phyloP scores from a whole-genome alignment of 352 stramenopile species.

The Globisporangium recalcitrans region DNA sequence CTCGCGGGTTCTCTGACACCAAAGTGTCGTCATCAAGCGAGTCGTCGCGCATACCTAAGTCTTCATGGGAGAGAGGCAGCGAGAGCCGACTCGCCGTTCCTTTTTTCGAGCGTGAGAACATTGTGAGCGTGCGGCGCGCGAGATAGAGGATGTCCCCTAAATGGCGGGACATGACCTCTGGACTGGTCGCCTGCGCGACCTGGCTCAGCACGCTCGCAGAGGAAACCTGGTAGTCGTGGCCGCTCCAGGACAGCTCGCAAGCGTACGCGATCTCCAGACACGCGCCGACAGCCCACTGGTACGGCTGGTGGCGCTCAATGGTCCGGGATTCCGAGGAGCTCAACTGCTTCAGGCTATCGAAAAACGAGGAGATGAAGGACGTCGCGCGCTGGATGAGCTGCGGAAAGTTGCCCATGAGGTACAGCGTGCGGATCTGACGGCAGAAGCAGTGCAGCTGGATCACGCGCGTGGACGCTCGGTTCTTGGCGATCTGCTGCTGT shows the following conservation, averaged over 20 bases:
- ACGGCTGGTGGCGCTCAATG: constrained; percentile 45
- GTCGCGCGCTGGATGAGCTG: constrained; percentile 54
- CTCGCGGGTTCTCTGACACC: constrained; percentile 2
- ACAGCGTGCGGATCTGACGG: constrained; percentile 69
- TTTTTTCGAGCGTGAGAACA: constrained; percentile 22
- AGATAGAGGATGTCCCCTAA: constrained; percentile 74
- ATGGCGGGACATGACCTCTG: constrained; percentile 55
- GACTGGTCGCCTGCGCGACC: constrained; percentile 37
- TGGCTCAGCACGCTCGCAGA: constrained; percentile 41
- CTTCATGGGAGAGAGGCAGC: neutral
- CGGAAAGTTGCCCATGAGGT: constrained; percentile 62
- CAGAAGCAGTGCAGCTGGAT: constrained; percentile 77
- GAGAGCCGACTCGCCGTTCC: neutral
- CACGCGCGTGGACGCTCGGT: constrained; percentile 41
- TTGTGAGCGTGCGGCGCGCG: constrained; percentile 50
- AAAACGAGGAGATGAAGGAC: constrained; percentile 54
- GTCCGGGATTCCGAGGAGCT: constrained; percentile 8
- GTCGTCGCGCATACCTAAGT: neutral
- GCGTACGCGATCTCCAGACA: constrained; percentile 75
- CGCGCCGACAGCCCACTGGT: constrained; percentile 64
- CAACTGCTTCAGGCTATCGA: constrained; percentile 27
- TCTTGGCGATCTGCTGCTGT: constrained; percentile 47
- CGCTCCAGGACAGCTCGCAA: constrained; percentile 70
- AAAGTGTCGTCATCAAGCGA: constrained; percentile 2
- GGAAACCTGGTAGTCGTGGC: constrained; percentile 53